A percentile compares a stretch with the other conserved stretches of the same genome.
These are phyloP conservation scores for Ceratocystis albifundus DNA, from an alignment of 2,329 filamentous ascomycete genomes.

Conservation along the genomic window DNA sequence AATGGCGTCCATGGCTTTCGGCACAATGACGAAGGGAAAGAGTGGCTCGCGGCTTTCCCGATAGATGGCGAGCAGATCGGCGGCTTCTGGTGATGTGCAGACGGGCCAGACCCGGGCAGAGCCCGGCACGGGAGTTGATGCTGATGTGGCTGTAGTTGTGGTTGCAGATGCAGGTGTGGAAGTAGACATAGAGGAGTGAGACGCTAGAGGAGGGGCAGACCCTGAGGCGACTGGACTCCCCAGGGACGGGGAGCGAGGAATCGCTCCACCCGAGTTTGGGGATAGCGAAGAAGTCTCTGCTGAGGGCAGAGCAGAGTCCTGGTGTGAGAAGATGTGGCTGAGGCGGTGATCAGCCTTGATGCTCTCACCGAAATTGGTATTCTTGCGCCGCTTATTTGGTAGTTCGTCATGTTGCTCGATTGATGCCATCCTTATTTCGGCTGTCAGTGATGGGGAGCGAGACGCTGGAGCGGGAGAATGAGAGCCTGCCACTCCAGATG, in stretches of 20 bases:
- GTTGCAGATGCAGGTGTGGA: background rate
- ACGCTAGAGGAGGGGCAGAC: background rate
- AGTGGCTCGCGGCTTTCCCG: constrained; percentile 30
- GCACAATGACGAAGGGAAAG: constrained; percentile 38
- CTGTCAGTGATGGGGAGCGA: background rate
- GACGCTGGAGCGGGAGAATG: background rate
- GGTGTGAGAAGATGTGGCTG: constrained; percentile 14
- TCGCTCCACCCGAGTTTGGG: background rate
- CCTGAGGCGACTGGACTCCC: background rate
- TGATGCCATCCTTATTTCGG: background rate
- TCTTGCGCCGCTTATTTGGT: background rate
- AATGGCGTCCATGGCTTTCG: constrained; percentile 30
- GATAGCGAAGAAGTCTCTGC: background rate
- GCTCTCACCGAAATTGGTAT: background rate
- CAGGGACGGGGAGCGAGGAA: background rate
- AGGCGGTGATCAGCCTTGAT: background rate
- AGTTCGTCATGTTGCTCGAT: background rate
- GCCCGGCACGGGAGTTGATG: constrained; percentile 14
- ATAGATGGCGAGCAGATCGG: constrained; percentile 33
- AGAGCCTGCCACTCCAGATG: background rate
- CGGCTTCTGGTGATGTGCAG: constrained; percentile 33
- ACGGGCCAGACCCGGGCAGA: constrained; percentile 23
- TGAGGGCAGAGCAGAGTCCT: background rate
- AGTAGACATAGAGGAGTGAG: constrained; percentile 16
- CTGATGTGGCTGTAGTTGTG: constrained; percentile 22